These are phyloP conservation scores for Tetrahymena thermophila DNA, from an alignment of 73 alveolate species.

Conservation along the genomic window DNA sequence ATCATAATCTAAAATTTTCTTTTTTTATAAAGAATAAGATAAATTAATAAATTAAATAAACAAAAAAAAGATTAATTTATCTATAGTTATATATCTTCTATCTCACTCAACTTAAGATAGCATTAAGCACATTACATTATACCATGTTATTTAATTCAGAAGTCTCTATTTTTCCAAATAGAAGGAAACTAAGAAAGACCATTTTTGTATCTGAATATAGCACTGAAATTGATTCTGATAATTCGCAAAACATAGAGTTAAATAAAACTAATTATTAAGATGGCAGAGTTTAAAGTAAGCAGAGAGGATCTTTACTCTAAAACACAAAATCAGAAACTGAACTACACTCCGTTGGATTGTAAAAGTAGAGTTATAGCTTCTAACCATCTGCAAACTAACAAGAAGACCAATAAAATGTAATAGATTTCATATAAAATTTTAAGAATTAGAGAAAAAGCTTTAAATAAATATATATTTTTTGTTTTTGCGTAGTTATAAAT, in stretches of 20 bases:
- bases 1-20: background rate
- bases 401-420: background rate
- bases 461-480: no score
- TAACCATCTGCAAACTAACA: background rate
- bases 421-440: no score
- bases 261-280: background rate
- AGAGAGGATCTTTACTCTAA: background rate
- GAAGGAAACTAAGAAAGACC: background rate
- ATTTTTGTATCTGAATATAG: background rate
- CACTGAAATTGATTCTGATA: background rate
- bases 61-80: no score
- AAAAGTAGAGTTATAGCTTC: background rate
- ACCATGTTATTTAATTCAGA: background rate
- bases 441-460: no score
- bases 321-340: background rate
- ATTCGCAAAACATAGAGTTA: background rate
- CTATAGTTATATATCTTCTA: no score
- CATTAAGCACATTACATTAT: no score
- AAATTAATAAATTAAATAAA: no score
- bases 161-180: background rate
- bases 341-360: background rate
- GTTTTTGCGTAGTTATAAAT: background rate
- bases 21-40: background rate
- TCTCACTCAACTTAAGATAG: background rate
- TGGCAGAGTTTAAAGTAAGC: background rate